These are phyloP conservation scores for Colletotrichum gigasporum DNA, from an alignment of 2,329 filamentous ascomycete genomes.

Conservation along the genomic window DNA sequence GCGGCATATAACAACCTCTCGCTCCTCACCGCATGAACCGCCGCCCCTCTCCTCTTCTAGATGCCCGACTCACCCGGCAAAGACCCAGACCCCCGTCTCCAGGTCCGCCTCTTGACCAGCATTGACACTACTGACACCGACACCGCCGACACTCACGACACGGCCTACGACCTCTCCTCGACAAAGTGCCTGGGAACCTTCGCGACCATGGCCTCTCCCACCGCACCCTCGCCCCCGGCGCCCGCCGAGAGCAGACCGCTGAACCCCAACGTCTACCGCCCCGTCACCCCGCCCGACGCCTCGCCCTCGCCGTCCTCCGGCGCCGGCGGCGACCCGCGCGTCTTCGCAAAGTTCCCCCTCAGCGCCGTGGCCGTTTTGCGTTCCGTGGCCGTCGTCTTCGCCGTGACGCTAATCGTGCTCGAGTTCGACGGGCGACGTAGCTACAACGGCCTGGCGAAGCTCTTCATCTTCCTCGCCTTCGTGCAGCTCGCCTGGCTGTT, in stretches of 20 bases:
- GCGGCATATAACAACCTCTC: slow-evolving; percentile 1
- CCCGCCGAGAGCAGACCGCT: slow-evolving; percentile 3
- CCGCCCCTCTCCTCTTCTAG: slow-evolving; percentile 35
- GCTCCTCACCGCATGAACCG: neutral
- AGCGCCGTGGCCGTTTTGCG: slow-evolving; percentile 6
- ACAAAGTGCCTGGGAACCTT: slow-evolving; percentile 25
- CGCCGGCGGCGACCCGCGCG: neutral
- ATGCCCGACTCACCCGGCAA: neutral
- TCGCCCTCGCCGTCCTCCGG: neutral
- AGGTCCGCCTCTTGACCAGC: neutral
- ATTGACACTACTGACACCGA: neutral
- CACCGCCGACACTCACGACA: neutral
- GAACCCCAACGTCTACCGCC: slow-evolving; percentile 8
- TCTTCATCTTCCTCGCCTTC: slow-evolving; percentile 13
- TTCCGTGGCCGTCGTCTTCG: neutral
- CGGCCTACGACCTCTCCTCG: slow-evolving; percentile 15
- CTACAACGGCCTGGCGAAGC: neutral
- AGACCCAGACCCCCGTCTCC: neutral
- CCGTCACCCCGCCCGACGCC: neutral
- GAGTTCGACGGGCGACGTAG: neutral
- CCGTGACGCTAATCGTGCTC: slow-evolving; percentile 2
- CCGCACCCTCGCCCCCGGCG: neutral
- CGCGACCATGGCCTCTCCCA: slow-evolving; percentile 12
- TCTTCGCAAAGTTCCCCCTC: neutral
- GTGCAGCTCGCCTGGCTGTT: slow-evolving; percentile 19